A percentile compares a stretch with the other conserved stretches of the same genome.
phyloP scores from a whole-genome alignment of 2,329 filamentous ascomycete species.

The Apiospora aurea region DNA sequence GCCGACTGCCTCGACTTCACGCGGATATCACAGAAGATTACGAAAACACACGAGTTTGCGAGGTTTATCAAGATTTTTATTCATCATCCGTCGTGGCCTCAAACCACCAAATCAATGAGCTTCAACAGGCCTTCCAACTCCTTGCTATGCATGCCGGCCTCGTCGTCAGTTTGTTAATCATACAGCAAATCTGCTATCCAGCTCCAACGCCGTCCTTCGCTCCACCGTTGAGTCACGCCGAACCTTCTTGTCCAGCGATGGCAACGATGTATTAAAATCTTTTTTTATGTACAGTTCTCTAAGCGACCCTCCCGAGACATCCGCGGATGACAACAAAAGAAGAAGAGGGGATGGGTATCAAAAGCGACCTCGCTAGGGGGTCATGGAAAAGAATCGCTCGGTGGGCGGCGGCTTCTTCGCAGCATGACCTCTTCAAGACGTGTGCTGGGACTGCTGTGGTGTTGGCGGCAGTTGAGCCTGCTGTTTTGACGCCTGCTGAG shows the following conservation, averaged over 20 bases:
- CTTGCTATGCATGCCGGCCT: slow-evolving; percentile 21
- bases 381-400: neutral
- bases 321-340: neutral
- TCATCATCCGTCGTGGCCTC: slow-evolving; percentile 22
- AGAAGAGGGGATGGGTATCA: slow-evolving; percentile 24
- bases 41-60: neutral
- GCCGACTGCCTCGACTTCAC: neutral
- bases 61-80: slow-evolving; percentile 17
- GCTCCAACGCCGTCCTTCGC: neutral
- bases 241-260: slow-evolving; percentile 3
- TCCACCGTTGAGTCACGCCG: neutral
- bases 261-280: slow-evolving; percentile 20
- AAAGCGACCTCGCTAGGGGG: neutral
- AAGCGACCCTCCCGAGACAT: neutral
- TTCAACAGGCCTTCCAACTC: slow-evolving; percentile 12
- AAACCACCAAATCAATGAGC: slow-evolving; percentile 20
- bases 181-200: slow-evolving; percentile 20
- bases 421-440: slow-evolving; percentile 7
- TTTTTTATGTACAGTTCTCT: slow-evolving; percentile 23
- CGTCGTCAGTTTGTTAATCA: slow-evolving; percentile 21
- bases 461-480: slow-evolving; percentile 11
- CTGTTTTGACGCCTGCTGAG: slow-evolving; percentile 11
- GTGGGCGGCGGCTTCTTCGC: neutral
- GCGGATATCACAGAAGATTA: neutral
- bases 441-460: slow-evolving; percentile 17